These are phyloP conservation scores for Aspergillus brasiliensis DNA, from an alignment of 2,329 filamentous ascomycete genomes.

Conservation along the genomic window DNA sequence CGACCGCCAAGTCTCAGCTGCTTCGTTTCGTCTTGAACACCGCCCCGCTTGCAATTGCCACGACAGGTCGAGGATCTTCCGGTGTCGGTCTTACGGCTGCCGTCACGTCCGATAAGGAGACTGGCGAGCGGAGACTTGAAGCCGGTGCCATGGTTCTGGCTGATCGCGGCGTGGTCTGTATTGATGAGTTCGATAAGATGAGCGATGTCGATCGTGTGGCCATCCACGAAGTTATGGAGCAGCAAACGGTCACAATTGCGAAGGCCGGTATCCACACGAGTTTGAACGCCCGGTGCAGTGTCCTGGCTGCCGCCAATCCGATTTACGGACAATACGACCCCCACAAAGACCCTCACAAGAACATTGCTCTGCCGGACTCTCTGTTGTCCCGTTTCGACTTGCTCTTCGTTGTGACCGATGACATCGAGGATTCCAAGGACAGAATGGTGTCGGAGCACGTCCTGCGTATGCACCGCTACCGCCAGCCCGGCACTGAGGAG, in stretches of 20 bases:
- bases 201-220: constrained; percentile 96
- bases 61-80: constrained; percentile 93
- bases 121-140: constrained; percentile 89
- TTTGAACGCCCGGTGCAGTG: constrained; percentile 92
- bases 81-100: constrained; percentile 97
- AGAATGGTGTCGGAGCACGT: constrained; percentile 94
- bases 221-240: constrained; percentile 99
- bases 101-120: constrained; percentile 96
- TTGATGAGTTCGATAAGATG: constrained; percentile 99
- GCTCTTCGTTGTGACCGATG: constrained; percentile 94
- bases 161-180: constrained; percentile 95
- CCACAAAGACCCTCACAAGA: constrained; percentile 97
- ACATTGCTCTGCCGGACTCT: constrained; percentile 95
- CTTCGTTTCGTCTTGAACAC: constrained; percentile 97
- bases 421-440: constrained; percentile 92
- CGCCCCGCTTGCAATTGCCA: constrained; percentile 92
- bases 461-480: constrained; percentile 93
- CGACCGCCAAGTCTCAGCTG: constrained; percentile 97
- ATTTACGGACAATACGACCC: constrained; percentile 98
- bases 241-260: constrained; percentile 98
- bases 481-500: constrained; percentile 88
- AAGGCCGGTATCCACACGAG: constrained; percentile 98
- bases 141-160: constrained; percentile 98
- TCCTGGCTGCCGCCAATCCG: constrained; percentile 93
- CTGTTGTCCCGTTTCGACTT: constrained; percentile 97